Evolutionary conservation across 2,329 filamentous ascomycete species (phyloP).

Genomic region (Paraconiothyrium brasiliense): DNA sequence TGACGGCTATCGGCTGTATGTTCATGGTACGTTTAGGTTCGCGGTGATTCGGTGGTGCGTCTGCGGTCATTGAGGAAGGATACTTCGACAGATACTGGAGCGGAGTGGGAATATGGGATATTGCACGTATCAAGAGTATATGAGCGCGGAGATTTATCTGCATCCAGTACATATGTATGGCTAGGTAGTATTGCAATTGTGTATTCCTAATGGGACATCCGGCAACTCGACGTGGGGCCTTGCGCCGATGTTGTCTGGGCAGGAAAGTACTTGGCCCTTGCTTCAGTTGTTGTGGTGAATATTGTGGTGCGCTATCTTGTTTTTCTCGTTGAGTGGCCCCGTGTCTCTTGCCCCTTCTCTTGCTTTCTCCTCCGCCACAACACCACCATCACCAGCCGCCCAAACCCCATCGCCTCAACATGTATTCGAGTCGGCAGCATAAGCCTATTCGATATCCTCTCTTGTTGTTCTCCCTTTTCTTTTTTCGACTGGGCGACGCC

Average conservation of each 20-base stretch:
- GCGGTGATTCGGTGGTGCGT: not conserved
- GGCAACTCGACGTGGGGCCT: too few species aligned
- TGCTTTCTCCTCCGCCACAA: not conserved
- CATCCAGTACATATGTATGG: not conserved
- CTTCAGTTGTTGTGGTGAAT: constrained; percentile 1
- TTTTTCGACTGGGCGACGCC: not conserved
- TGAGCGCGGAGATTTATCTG: not conserved
- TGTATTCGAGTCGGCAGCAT: not conserved
- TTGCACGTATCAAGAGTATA: not conserved
- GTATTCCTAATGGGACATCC: not conserved
- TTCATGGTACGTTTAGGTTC: not conserved
- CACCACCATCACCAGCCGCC: constrained; percentile 3
- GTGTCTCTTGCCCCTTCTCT: not conserved
- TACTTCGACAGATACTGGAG: not conserved
- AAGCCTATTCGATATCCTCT: not conserved
- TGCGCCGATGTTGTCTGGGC: not conserved
- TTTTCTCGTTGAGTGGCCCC: constrained; percentile 2
- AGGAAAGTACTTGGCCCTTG: not conserved
- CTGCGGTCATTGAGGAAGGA: not conserved
- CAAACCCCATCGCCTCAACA: not conserved
- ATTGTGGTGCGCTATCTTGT: not conserved
- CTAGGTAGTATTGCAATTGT: not conserved
- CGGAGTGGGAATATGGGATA: not conserved
- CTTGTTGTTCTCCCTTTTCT: not conserved
- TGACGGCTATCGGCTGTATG: not conserved